phyloP scores from a whole-genome alignment of 257 asterid species.

The Voacanga thouarsii region DNA sequence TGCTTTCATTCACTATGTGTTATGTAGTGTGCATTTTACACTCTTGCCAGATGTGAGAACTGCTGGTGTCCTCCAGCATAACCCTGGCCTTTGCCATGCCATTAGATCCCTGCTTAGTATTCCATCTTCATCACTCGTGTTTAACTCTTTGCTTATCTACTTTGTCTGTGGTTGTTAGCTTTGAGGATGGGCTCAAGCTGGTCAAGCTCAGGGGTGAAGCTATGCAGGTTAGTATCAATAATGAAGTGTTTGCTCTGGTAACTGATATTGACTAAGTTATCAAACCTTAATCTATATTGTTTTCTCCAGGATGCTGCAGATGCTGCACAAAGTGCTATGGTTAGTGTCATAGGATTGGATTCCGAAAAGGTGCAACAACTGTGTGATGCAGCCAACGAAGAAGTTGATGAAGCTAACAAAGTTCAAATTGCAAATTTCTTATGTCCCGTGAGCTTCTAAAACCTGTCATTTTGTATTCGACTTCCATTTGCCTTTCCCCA shows the following conservation, averaged over 20 bases:
- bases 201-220: slow-evolving; percentile 92
- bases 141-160: slow-evolving; percentile 6
- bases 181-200: slow-evolving; percentile 95
- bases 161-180: slow-evolving; percentile 45
- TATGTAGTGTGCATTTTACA: background rate
- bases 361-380: slow-evolving; percentile 86
- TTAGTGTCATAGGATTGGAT: slow-evolving; percentile 91
- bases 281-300: slow-evolving; percentile 9
- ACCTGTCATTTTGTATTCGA: background rate
- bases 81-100: background rate
- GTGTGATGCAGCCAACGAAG: slow-evolving; percentile 97
- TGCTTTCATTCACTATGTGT: background rate
- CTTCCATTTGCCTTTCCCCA: background rate
- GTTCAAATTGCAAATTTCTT: slow-evolving; percentile 96
- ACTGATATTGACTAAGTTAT: background rate
- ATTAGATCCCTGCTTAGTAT: background rate
- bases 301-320: slow-evolving; percentile 83
- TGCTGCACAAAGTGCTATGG: slow-evolving; percentile 95
- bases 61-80: background rate
- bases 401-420: slow-evolving; percentile 82
- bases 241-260: background rate
- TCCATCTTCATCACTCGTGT: background rate
- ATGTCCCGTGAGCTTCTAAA: slow-evolving; percentile 64
- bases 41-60: background rate
- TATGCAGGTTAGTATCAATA: slow-evolving; percentile 66